Evolutionary conservation across 1,139 yeast species (phyloP), one percentile per base, ranked within the genome.

Genomic region (Kodamaea anthophila): DNA sequence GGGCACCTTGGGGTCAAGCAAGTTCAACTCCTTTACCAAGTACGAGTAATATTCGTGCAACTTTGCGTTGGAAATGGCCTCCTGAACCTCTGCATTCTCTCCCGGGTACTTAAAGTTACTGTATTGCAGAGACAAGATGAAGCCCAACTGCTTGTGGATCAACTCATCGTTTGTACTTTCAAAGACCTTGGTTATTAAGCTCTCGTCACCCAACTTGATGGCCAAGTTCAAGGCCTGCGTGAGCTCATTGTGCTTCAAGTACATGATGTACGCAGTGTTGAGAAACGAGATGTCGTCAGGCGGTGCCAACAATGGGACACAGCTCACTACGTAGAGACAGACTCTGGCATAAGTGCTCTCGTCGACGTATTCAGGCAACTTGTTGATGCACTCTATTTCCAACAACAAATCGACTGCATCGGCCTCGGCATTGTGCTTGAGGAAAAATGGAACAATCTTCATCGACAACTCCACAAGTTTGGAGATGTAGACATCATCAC

Each of bases 351-450:
- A 88, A 5, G 94, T 85, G 50, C 78, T 71, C 40, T 79, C 81
- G 55, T 91, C 98, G 35, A 88, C 94, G 55, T 73, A 85, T 42
- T 78, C 75, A 6, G 93, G 80, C 40, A 93, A 66, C 50, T 77
- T 75, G 48, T 85, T 95, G 46, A 91, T 82, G 33, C 78, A 69
- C 58, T 91, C 98, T 35, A 91, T 74, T 58, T 91, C 98, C 37
- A 87, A 66, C 43, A 93, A 67, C 44, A 91, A 65, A 60, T 91
- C 99, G 18, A 91, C 95, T 1, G 98, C 98, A 54, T 91, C 99
- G 7, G 96, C 96, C 59, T 93, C 98, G 21, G 96, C 98, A 53
- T 93, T 91, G 59, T 91, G 97, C 49, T 84, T 79, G 45, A 91
- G 69, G 61, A 91, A 91, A 49, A 80, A 84, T 16, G 96, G 96